phyloP scores from a whole-genome alignment of 257 asterid species.

The Verbascum thapsus region DNA sequence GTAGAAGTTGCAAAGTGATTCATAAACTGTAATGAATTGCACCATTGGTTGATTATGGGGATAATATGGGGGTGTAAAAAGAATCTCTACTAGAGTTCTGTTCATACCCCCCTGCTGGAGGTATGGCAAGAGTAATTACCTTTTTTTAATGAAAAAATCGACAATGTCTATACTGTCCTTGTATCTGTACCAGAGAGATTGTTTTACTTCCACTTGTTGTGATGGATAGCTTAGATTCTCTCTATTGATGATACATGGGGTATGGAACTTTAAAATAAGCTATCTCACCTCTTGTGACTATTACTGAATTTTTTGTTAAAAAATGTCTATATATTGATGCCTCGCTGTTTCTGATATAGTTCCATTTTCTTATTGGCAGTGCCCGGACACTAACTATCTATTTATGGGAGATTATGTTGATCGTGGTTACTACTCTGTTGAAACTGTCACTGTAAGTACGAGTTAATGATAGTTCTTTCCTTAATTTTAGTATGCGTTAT shows the following conservation, averaged over 20 bases:
- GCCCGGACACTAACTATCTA: slow-evolving; percentile 94
- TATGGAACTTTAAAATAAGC: neutral
- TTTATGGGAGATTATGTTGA: slow-evolving; percentile 96
- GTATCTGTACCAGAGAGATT: neutral
- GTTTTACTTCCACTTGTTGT: neutral
- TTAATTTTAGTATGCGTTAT: slow-evolving; percentile 8
- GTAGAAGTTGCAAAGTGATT: no score
- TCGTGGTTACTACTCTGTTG: slow-evolving; percentile 94
- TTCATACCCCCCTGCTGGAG: no score
- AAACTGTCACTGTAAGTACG: slow-evolving; percentile 88
- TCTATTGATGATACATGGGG: neutral
- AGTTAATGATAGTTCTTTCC: slow-evolving; percentile 23
- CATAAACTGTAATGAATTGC: no score
- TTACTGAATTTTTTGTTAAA: slow-evolving; percentile 4
- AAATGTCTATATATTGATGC: slow-evolving; percentile 7
- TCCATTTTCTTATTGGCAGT: slow-evolving; percentile 54
- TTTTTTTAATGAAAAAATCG: no score
- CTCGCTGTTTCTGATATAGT: slow-evolving; percentile 30
- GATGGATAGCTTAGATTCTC: neutral
- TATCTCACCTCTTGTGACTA: slow-evolving; percentile 12
- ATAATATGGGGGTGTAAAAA: no score
- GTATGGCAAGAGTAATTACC: no score
- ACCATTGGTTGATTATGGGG: no score
- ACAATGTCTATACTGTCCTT: no score
- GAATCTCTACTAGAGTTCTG: no score